Evolutionary conservation across 208 protist species (phyloP).

Genomic region (Trypanosoma avium): DNA sequence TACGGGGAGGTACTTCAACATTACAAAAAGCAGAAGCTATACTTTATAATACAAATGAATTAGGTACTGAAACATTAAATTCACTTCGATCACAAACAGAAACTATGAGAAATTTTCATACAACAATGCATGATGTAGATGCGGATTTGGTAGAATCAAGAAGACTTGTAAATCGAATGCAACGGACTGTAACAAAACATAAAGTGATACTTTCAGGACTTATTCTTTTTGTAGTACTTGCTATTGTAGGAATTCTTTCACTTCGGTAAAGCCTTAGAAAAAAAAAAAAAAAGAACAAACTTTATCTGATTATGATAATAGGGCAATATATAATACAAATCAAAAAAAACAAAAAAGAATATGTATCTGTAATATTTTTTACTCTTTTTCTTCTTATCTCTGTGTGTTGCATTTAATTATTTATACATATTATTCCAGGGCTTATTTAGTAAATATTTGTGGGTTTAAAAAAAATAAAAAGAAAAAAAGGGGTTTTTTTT

Average conservation of each 20-base stretch:
- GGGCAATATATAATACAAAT: too few relatives aligned
- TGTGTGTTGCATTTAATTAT: too few relatives aligned
- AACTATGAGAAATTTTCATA: conserved; percentile 52
- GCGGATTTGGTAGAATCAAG: conserved; percentile 55
- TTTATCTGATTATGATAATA: too few relatives aligned
- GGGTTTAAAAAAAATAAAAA: too few relatives aligned
- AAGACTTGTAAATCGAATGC: conserved; percentile 66
- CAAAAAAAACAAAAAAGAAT: too few relatives aligned
- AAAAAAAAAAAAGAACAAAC: too few relatives aligned
- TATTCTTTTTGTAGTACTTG: conserved; percentile 43
- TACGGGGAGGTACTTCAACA: conserved; percentile 54
- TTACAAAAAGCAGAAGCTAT: conserved; percentile 63
- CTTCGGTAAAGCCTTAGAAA: neutral
- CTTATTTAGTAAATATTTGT: too few relatives aligned
- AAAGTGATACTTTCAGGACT: conserved; percentile 52
- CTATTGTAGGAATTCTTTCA: conserved; percentile 28
- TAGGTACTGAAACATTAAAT: conserved; percentile 42
- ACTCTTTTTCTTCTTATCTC: too few relatives aligned
- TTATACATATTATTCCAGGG: too few relatives aligned
- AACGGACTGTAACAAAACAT: conserved; percentile 57
- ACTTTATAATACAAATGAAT: conserved; percentile 45
- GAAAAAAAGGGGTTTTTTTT: too few relatives aligned
- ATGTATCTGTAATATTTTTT: too few relatives aligned
- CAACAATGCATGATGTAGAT: conserved; percentile 56
- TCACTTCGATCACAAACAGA: conserved; percentile 64